phyloP scores from a whole-genome alignment of 305 asterid species.

The Fraxinus latifolia region DNA sequence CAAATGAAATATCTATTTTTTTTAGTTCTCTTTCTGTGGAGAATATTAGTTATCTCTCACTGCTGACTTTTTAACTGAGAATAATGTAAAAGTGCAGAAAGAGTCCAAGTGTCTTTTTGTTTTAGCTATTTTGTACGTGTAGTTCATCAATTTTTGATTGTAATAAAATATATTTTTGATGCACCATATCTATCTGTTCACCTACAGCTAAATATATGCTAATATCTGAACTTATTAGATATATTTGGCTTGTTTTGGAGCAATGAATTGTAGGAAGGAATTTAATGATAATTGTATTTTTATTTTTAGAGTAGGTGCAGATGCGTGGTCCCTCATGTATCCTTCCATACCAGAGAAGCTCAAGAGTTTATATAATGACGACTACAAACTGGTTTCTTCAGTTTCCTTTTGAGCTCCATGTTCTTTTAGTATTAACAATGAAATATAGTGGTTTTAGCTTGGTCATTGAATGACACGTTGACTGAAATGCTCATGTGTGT shows the following conservation, averaged over 20 bases:
- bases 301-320: conserved; percentile 67
- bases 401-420: conserved; percentile 24
- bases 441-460: not conserved
- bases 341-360: conserved; percentile 91
- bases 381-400: conserved; percentile 80
- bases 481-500: not conserved
- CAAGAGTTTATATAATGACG: conserved; percentile 62
- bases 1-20: not conserved
- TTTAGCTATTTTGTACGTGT: not conserved
- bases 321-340: conserved; percentile 96
- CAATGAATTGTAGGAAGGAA: conserved; percentile 13
- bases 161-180: not conserved
- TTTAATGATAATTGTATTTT: not conserved
- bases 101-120: not conserved
- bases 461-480: not conserved
- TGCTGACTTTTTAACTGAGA: conserved; percentile 5
- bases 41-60: not conserved
- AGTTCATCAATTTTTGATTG: not conserved
- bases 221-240: not conserved
- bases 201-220: not conserved
- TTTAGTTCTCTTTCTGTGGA: conserved; percentile 7
- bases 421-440: not conserved
- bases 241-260: conserved; percentile 9
- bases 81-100: not conserved
- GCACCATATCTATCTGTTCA: not conserved